phyloP scores from a whole-genome alignment of 345 rosid species.

The Lumnitzera littorea region DNA sequence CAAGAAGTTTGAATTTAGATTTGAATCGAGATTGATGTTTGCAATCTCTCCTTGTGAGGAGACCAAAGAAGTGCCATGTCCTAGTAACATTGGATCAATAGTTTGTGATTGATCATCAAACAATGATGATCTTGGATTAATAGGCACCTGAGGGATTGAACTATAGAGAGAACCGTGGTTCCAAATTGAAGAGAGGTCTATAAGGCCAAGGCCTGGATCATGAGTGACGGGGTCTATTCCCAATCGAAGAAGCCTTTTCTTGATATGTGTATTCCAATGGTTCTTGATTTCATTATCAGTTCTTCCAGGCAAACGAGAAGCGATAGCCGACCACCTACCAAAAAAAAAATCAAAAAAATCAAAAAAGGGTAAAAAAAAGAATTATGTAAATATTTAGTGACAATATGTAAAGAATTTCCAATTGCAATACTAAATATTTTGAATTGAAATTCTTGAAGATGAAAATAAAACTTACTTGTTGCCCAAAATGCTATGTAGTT shows the following conservation, averaged over 20 bases:
- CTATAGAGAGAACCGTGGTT: slow-evolving; percentile 32
- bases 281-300: slow-evolving; percentile 83
- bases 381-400: too few species aligned
- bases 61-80: slow-evolving; percentile 32
- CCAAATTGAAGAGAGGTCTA: slow-evolving; percentile 54
- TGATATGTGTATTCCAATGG: slow-evolving; percentile 77
- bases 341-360: background rate
- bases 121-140: slow-evolving; percentile 18
- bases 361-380: too few species aligned
- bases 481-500: slow-evolving; percentile 57
- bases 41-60: slow-evolving; percentile 23
- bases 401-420: too few species aligned
- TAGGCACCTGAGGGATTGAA: slow-evolving; percentile 43
- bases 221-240: slow-evolving; percentile 90
- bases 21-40: slow-evolving; percentile 17
- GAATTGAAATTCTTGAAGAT: background rate
- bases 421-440: background rate
- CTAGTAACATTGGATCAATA: slow-evolving; percentile 33
- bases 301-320: slow-evolving; percentile 76
- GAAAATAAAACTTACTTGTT: slow-evolving; percentile 43
- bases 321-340: slow-evolving; percentile 75
- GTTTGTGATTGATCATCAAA: too few species aligned
- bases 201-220: slow-evolving; percentile 62
- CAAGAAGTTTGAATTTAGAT: slow-evolving; percentile 13
- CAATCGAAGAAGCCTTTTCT: slow-evolving; percentile 69